Percentiles rank a stretch among this genome's conserved stretches.
Evolutionary conservation across 805 yeast genomes (phyloP).

Genomic region (Vanderwaltozyma tropicalis): DNA sequence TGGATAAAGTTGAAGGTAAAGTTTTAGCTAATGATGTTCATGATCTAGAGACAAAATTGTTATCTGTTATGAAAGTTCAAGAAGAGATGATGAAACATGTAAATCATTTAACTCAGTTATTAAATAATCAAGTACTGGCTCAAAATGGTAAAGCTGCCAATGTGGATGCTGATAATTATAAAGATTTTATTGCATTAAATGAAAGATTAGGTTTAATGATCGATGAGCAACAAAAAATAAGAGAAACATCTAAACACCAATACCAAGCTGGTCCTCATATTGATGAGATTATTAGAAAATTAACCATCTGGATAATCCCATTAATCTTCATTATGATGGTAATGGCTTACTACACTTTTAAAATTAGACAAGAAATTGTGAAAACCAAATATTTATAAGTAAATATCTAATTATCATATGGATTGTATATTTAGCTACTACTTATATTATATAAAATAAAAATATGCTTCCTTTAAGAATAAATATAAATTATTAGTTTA

Average conservation of each 20-base stretch:
- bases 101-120: constrained; percentile 9
- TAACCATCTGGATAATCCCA: constrained; percentile 25
- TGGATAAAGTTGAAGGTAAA: constrained; percentile 28
- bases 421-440: too few relatives aligned
- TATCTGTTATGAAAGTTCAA: constrained; percentile 17
- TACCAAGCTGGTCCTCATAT: constrained; percentile 15
- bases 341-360: constrained; percentile 29
- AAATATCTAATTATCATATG: too few relatives aligned
- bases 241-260: constrained; percentile 16
- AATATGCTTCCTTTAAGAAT: too few relatives aligned
- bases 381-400: constrained; percentile 26
- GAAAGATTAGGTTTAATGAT: constrained; percentile 23
- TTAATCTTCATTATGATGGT: constrained; percentile 20
- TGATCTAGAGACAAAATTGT: constrained; percentile 16
- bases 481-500: too few relatives aligned
- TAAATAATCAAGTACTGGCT: constrained; percentile 3
- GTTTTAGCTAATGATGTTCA: constrained; percentile 27
- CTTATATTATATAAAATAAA: too few relatives aligned
- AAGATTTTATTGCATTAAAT: constrained; percentile 21
- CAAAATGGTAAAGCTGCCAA: constrained; percentile 1
- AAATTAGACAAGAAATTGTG: constrained; percentile 27
- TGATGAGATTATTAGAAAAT: constrained; percentile 24
- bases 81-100: constrained; percentile 16
- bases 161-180: constrained; percentile 8
- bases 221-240: constrained; percentile 24